Conservation (phyloP, 768 basidiomycete genomes). For the Punctularia strigosozonata region DNA sequence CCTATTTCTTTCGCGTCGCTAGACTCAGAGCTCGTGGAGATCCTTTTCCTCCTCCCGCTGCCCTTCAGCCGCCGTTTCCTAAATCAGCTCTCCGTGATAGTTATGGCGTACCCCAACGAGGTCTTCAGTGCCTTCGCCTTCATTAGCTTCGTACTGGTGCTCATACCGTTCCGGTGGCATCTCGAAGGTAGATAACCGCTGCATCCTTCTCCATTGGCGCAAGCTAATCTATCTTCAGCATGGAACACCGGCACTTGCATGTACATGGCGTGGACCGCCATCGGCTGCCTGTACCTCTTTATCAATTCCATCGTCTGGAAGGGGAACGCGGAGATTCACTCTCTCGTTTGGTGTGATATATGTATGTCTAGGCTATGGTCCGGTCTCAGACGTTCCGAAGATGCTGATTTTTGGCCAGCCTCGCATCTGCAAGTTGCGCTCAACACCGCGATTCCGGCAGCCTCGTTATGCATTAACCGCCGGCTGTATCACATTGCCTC, state of each 20-base stretch:
- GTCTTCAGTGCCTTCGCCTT: conserved; percentile 26
- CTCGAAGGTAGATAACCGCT: conserved; percentile 27
- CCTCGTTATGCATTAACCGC: conserved; percentile 25
- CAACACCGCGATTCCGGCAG: conserved; percentile 17
- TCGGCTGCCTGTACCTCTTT: conserved; percentile 28
- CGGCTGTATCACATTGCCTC: conserved; percentile 18
- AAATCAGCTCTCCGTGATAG: no score
- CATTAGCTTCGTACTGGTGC: conserved; percentile 34
- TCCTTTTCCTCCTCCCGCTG: no score
- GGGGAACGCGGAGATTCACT: conserved; percentile 22
- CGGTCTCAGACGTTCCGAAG: no score
- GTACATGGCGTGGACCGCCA: conserved; percentile 32
- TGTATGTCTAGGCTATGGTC: conserved; percentile 23
- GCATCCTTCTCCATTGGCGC: conserved; percentile 11
- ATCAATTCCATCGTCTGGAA: conserved; percentile 46
- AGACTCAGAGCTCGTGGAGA: no score
- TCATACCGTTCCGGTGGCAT: conserved; percentile 46
- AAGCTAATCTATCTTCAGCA: conserved; percentile 9
- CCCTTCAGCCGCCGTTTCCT: no score
- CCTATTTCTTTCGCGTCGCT: no score
- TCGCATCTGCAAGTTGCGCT: conserved; percentile 16
- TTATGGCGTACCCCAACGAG: conserved; percentile 9
- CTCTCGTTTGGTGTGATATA: conserved; percentile 58
- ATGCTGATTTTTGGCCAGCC: no score
- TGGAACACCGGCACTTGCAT: conserved; percentile 36